phyloP scores from a whole-genome alignment of 345 rosid genomes.

The Odontarrhena argentea region DNA sequence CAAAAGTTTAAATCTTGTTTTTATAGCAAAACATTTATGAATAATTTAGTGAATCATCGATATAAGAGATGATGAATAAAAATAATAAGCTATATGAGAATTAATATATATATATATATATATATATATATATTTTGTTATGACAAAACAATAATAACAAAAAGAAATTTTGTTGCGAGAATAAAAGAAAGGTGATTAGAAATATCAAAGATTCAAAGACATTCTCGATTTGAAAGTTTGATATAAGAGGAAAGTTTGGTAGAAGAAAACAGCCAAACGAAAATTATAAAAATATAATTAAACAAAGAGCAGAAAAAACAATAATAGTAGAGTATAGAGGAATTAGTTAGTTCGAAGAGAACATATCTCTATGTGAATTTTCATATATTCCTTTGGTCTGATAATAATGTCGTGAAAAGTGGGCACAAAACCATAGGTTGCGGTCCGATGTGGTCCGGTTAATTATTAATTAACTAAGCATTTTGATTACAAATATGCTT shows the following conservation, averaged over 20 bases:
- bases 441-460: slow-evolving; percentile 39
- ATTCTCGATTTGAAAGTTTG: slow-evolving; percentile 40
- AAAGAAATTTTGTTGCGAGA: background rate
- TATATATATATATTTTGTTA: too few relatives aligned
- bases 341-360: slow-evolving; percentile 22
- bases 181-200: background rate
- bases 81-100: background rate
- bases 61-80: too few relatives aligned
- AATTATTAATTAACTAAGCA: background rate
- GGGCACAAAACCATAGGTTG: slow-evolving; percentile 27
- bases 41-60: too few relatives aligned
- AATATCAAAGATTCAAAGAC: background rate
- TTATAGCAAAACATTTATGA: too few relatives aligned
- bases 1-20: too few relatives aligned
- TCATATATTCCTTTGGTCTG: slow-evolving; percentile 41
- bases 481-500: slow-evolving; percentile 32
- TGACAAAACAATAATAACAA: slow-evolving; percentile 4
- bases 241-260: slow-evolving; percentile 46
- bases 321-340: background rate
- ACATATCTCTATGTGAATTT: slow-evolving; percentile 32
- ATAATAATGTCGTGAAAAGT: slow-evolving; percentile 25
- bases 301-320: background rate
- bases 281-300: slow-evolving; percentile 1
- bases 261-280: slow-evolving; percentile 1
- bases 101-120: too few relatives aligned